phyloP scores from a whole-genome alignment of 129 eudicot genomes.

The Kitagawia praeruptora region DNA sequence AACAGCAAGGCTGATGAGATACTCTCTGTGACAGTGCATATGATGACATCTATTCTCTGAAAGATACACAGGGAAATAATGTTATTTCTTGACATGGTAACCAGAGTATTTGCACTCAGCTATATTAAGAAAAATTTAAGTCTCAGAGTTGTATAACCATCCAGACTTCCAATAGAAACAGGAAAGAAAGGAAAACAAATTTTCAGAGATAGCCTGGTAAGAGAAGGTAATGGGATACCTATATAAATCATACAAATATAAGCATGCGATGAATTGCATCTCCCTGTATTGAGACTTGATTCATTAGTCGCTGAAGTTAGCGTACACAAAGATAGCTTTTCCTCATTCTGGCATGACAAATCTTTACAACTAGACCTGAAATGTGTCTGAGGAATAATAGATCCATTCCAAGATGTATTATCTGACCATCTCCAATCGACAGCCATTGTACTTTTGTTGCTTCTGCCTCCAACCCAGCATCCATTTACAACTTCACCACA shows the following conservation, averaged over 20 bases:
- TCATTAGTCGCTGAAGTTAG: conserved; percentile 33
- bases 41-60: conserved; percentile 58
- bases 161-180: background rate
- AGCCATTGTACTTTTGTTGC: conserved; percentile 17
- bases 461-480: conserved; percentile 87
- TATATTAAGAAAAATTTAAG: background rate
- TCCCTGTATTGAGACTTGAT: conserved; percentile 36
- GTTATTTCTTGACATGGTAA: background rate
- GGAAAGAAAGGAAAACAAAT: background rate
- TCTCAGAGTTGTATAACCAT: background rate
- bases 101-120: background rate
- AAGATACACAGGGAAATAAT: conserved; percentile 5
- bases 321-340: conserved; percentile 39
- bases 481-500: conserved; percentile 38
- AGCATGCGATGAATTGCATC: conserved; percentile 50
- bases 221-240: conserved; percentile 32
- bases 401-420: conserved; percentile 45
- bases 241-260: conserved; percentile 65
- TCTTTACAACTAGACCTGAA: conserved; percentile 36
- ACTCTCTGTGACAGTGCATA: conserved; percentile 75
- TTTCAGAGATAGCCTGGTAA: background rate
- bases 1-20: conserved; percentile 70
- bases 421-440: conserved; percentile 78
- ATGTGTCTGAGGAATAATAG: conserved; percentile 27
- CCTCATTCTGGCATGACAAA: conserved; percentile 38